Conservation (phyloP, 2,329 filamentous ascomycete genomes). For the Scedosporium dehoogii region DNA sequence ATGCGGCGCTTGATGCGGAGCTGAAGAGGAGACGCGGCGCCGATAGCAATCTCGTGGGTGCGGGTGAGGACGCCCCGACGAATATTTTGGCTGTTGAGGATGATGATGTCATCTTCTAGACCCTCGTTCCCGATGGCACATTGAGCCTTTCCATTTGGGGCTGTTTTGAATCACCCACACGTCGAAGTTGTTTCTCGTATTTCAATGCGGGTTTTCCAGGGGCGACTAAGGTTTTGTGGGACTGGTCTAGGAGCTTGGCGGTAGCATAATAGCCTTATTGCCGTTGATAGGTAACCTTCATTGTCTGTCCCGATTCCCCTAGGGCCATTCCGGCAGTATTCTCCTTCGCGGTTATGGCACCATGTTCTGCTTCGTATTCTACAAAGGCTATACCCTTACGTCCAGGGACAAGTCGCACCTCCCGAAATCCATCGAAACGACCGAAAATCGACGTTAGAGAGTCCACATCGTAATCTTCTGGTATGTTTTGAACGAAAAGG, state of each 20-base stretch:
- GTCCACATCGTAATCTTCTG: constrained; percentile 77
- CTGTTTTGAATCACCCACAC: too few relatives aligned
- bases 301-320: constrained; percentile 51
- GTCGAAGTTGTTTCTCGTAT: too few relatives aligned
- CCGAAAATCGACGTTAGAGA: constrained; percentile 71
- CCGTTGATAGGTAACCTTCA: constrained; percentile 95
- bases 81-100: constrained; percentile 72
- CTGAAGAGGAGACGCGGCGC: constrained; percentile 62
- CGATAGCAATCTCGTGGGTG: constrained; percentile 20
- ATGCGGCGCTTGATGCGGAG: constrained; percentile 61
- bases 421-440: constrained; percentile 86
- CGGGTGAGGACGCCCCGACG: constrained; percentile 29
- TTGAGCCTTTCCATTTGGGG: too few relatives aligned
- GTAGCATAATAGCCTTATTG: constrained; percentile 46
- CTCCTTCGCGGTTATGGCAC: constrained; percentile 89
- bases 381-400: constrained; percentile 88
- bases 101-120: constrained; percentile 75
- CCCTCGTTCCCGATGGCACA: background rate
- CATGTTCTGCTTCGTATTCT: constrained; percentile 85
- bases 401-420: constrained; percentile 81
- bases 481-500: constrained; percentile 85
- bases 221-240: too few relatives aligned
- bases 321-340: constrained; percentile 78
- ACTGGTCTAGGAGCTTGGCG: too few relatives aligned
- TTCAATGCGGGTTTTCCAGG: too few relatives aligned